phyloP scores from a whole-genome alignment of 768 basidiomycete species.

The Lenzites betulinus region DNA sequence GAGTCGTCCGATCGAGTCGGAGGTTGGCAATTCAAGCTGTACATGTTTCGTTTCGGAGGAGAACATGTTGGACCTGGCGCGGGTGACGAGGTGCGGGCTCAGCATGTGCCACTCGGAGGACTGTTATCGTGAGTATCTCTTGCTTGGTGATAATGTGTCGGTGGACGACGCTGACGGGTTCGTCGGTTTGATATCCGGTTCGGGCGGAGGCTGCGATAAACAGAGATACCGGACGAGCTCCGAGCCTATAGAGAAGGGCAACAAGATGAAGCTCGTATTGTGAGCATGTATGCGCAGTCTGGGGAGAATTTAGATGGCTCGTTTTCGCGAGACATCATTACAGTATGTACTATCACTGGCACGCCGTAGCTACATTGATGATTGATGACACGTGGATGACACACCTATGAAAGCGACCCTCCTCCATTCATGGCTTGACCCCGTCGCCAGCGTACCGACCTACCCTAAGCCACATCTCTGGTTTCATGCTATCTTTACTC shows the following conservation, averaged over 20 bases:
- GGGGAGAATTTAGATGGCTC: too few relatives aligned
- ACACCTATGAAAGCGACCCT: too few relatives aligned
- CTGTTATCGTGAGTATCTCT: constrained; percentile 53
- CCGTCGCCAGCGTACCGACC: neutral
- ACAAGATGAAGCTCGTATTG: constrained; percentile 24
- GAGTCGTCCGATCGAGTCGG: constrained; percentile 44
- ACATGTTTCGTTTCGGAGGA: constrained; percentile 55
- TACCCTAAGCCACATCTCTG: constrained; percentile 22
- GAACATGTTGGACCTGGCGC: constrained; percentile 53
- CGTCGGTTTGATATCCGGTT: constrained; percentile 36
- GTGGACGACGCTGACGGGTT: neutral
- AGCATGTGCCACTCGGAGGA: constrained; percentile 44
- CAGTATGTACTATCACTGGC: too few relatives aligned
- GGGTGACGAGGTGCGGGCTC: constrained; percentile 49
- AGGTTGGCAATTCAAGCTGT: constrained; percentile 58
- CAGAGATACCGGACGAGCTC: constrained; percentile 52
- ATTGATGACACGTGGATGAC: too few relatives aligned
- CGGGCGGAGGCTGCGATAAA: constrained; percentile 55
- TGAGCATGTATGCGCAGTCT: too few relatives aligned
- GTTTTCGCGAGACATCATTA: too few relatives aligned
- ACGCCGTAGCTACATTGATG: neutral
- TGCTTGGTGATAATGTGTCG: neutral
- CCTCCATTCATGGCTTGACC: neutral
- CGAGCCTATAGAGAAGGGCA: constrained; percentile 20
- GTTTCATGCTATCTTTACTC: constrained; percentile 18